Conservation (phyloP, 441 rosid species). For the Gossypium schwendimanii region DNA sequence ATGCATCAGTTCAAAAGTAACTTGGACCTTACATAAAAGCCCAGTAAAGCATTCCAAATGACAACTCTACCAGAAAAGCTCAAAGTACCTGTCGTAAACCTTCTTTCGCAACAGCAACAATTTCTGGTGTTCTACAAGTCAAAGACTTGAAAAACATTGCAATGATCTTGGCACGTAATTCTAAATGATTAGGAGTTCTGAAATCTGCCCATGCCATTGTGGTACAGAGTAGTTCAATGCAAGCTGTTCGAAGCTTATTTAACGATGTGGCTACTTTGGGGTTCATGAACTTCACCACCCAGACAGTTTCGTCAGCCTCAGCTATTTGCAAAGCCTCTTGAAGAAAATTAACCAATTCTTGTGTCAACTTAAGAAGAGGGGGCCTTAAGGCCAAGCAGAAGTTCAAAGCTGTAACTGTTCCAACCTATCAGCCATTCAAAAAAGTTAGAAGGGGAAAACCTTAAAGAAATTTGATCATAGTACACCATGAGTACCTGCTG, state of each 20-base stretch:
- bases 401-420: slow-evolving; percentile 90
- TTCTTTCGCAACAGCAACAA: slow-evolving; percentile 66
- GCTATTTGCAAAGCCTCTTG: slow-evolving; percentile 99
- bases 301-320: slow-evolving; percentile 78
- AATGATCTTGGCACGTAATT: slow-evolving; percentile 86
- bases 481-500: slow-evolving; percentile 64
- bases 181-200: slow-evolving; percentile 63
- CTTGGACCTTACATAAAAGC: background rate
- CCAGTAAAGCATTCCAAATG: slow-evolving; percentile 13
- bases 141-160: slow-evolving; percentile 98
- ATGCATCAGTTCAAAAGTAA: background rate
- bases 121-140: slow-evolving; percentile 89
- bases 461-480: background rate
- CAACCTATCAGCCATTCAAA: slow-evolving; percentile 48
- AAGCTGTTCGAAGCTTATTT: slow-evolving; percentile 87
- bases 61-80: background rate
- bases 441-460: slow-evolving; percentile 19
- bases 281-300: slow-evolving; percentile 87
- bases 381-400: slow-evolving; percentile 98
- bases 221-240: slow-evolving; percentile 94
- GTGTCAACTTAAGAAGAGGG: slow-evolving; percentile 79
- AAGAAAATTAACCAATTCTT: slow-evolving; percentile 69
- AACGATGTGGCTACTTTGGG: slow-evolving; percentile 73
- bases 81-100: background rate
- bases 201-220: slow-evolving; percentile 99